Percentiles rank a stretch among this genome's conserved stretches.
Evolutionary conservation across 2,329 filamentous ascomycete species (phyloP).

Genomic region (Phaeomoniella chlamydospora): DNA sequence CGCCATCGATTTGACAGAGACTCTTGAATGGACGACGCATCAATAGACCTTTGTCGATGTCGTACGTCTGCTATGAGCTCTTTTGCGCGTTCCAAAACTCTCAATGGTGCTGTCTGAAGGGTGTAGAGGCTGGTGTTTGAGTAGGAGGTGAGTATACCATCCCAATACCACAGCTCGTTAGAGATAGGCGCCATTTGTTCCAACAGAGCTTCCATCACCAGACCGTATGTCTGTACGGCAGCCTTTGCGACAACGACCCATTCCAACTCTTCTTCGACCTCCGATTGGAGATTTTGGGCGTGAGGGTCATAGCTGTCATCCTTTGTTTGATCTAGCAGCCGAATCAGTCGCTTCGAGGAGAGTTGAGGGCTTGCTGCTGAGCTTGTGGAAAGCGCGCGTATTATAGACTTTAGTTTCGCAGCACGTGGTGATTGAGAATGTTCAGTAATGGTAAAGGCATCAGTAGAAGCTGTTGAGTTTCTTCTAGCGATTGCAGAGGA

Average conservation of each 20-base stretch:
- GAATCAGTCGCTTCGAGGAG: conserved; percentile 43
- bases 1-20: conserved; percentile 30
- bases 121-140: conserved; percentile 70
- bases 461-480: conserved; percentile 4
- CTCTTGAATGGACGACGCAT: conserved; percentile 15
- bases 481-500: conserved; percentile 11
- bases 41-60: conserved; percentile 10
- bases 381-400: conserved; percentile 57
- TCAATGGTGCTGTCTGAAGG: conserved; percentile 67
- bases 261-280: conserved; percentile 52
- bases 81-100: conserved; percentile 57
- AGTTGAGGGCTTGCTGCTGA: conserved; percentile 50
- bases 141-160: conserved; percentile 68
- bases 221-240: conserved; percentile 76
- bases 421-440: conserved; percentile 28
- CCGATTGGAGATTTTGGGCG: conserved; percentile 14
- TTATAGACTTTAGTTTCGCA: conserved; percentile 50
- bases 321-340: conserved; percentile 47
- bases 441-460: conserved; percentile 12
- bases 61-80: conserved; percentile 43
- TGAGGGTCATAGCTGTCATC: conserved; percentile 10
- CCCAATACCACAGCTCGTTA: conserved; percentile 92
- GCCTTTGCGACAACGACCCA: conserved; percentile 89
- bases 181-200: conserved; percentile 72
- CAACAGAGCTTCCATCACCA: conserved; percentile 61